These are phyloP conservation scores for Apiotrichum mycotoxinovorans DNA, from an alignment of 1,284 basidiomycete genomes.

Conservation along the genomic window DNA sequence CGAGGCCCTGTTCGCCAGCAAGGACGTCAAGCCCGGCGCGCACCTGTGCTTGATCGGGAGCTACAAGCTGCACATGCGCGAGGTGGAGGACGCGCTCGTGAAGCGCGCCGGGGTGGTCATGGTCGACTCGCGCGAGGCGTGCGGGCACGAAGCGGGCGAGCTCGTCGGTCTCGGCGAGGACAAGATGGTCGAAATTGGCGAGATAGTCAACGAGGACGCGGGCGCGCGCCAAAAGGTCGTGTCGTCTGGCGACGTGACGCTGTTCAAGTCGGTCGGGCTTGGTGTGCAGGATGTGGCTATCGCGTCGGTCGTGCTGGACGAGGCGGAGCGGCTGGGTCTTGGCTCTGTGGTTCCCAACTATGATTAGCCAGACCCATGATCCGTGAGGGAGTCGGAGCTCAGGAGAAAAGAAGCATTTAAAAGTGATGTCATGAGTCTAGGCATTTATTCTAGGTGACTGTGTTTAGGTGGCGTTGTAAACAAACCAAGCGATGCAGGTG, in stretches of 20 bases:
- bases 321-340: constrained; percentile 36
- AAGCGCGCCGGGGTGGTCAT: constrained; percentile 56
- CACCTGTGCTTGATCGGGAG: constrained; percentile 70
- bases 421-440: too few species aligned
- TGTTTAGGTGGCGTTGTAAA: too few species aligned
- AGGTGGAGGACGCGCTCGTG: constrained; percentile 63
- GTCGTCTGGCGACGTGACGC: constrained; percentile 30
- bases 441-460: too few species aligned
- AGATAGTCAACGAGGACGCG: constrained; percentile 4
- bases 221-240: constrained; percentile 1
- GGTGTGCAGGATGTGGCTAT: constrained; percentile 52
- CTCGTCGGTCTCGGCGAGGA: constrained; percentile 49
- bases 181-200: constrained; percentile 14
- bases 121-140: constrained; percentile 70
- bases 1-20: constrained; percentile 60
- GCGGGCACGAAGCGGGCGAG: constrained; percentile 70
- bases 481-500: too few species aligned
- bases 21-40: constrained; percentile 56
- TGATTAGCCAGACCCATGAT: too few species aligned
- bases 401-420: background rate
- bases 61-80: constrained; percentile 74
- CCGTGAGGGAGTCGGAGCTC: background rate
- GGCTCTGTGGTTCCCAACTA: constrained; percentile 38
- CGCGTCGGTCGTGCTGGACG: constrained; percentile 37
- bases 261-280: constrained; percentile 50